phyloP scores from a whole-genome alignment of 2,329 filamentous ascomycete species.

The Penicillium sp. region DNA sequence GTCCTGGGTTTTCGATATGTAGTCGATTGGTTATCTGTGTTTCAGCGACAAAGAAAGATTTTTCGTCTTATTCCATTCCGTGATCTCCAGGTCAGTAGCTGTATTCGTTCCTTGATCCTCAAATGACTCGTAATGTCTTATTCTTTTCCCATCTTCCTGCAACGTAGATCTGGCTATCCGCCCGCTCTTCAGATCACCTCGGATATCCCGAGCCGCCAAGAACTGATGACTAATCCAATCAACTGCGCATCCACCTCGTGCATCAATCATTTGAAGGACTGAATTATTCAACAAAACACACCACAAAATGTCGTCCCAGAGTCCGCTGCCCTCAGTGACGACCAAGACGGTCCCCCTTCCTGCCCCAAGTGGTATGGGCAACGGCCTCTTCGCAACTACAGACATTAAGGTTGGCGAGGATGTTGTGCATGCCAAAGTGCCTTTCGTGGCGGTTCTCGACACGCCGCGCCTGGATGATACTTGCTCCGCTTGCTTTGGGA shows the following conservation, averaged over 20 bases:
- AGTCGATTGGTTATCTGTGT: constrained; percentile 28
- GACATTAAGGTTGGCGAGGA: constrained; percentile 52
- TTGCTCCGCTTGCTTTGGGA: constrained; percentile 60
- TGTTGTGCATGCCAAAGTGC: constrained; percentile 52
- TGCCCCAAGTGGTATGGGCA: constrained; percentile 44
- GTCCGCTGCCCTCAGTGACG: constrained; percentile 18
- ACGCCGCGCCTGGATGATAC: constrained; percentile 53
- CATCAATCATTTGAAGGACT: neutral
- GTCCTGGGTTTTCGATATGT: constrained; percentile 17
- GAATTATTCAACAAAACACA: constrained; percentile 5
- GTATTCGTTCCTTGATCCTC: too few species aligned
- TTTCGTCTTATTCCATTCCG: constrained; percentile 8
- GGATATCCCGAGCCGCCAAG: neutral
- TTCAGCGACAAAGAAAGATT: constrained; percentile 32
- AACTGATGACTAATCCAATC: constrained; percentile 11
- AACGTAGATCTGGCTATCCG: neutral
- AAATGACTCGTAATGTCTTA: too few species aligned
- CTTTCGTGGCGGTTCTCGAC: constrained; percentile 58
- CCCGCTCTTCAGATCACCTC: neutral
- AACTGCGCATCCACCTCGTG: neutral
- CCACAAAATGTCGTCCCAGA: constrained; percentile 23
- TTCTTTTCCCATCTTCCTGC: neutral
- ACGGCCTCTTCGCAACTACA: constrained; percentile 57
- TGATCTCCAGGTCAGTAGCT: neutral
- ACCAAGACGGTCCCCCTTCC: constrained; percentile 28